Percentiles rank a stretch among this genome's conserved stretches.
Conservation (phyloP, 257 asterid species). For the Solanum pennellii region DNA sequence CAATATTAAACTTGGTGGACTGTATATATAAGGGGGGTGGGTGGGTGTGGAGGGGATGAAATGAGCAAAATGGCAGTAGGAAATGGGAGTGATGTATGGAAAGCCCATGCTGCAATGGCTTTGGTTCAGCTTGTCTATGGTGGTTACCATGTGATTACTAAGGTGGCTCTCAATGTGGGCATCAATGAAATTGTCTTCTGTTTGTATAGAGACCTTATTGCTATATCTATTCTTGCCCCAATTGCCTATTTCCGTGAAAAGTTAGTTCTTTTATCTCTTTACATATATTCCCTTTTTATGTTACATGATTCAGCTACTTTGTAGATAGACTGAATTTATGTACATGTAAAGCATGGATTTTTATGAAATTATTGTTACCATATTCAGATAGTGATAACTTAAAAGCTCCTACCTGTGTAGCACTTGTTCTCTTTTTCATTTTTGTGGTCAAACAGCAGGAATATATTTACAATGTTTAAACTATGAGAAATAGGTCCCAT, state of each 20-base stretch:
- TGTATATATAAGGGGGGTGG: not conserved
- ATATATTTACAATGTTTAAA: not conserved
- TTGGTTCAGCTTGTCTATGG: constrained; percentile 69
- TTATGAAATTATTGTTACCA: not conserved
- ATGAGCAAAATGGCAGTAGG: constrained; percentile 26
- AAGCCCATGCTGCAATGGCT: constrained; percentile 83
- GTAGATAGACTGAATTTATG: not conserved
- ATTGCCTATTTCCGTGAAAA: constrained; percentile 82
- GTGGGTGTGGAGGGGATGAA: not conserved
- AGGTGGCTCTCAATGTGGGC: constrained; percentile 90
- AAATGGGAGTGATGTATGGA: constrained; percentile 47
- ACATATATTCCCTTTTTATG: not conserved
- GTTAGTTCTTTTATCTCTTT: constrained; percentile 21
- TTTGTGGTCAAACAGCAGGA: not conserved
- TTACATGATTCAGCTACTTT: not conserved
- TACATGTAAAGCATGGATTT: not conserved
- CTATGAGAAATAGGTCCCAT: not conserved
- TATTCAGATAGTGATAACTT: not conserved
- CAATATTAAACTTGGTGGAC: not conserved
- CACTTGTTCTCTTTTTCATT: not conserved
- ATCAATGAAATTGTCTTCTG: constrained; percentile 88
- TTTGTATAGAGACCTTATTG: constrained; percentile 67
- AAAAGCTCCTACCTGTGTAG: not conserved
- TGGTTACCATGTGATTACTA: constrained; percentile 86
- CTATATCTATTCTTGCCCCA: constrained; percentile 79